Evolutionary conservation across 75 land plant genomes (phyloP), one percentile per base, ranked within the genome.

Genomic region (Selaginella moellendorffii): DNA sequence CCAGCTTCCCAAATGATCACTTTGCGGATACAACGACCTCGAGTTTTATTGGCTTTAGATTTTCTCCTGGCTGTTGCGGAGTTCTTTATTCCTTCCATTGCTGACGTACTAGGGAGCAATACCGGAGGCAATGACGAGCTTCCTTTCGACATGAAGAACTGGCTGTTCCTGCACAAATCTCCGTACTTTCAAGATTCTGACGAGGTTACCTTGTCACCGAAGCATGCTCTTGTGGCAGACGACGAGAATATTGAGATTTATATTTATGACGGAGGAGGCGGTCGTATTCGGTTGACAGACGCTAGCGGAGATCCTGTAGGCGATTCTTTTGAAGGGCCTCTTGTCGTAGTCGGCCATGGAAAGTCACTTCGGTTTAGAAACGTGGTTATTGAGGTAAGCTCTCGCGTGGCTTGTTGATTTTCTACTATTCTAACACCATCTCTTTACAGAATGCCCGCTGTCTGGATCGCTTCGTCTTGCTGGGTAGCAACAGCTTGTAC

Each of bases 181-280:
- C 61, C 67, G 31, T 86, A 72, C 68, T 62, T 0, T 24, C 98
- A 93, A 74, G 66, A 68, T 10, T 61, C 59, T 18, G 31, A 71
- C 29, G 81, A 83, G 66, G 54, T 82, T 29, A 59, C 72, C 10
- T 59, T 93, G 29, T 86, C 98, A 46, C 96, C 98, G 54, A 67
- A 64, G 67, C 76, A 70, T 53, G 90, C 85, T 53, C 75, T 93
- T 27, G 66, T 93, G 61, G 90, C 67, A 68, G 98, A 93, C 73
- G 65, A 77, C 74, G 87, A 76, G 68, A 74, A 71, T 53, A 80
- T 78, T 73, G 71, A 83, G 54, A 71, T 77, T 30, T 86, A 82
- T 70, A 63, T 84, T 14, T 93, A 93, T 84, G 90, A 93, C 77
- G 98, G 98, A 17, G 72, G 71, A 58, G 98, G 96, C 14, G 90